Conservation (phyloP, 495 filamentous ascomycete species). For the Darksidea phi region DNA sequence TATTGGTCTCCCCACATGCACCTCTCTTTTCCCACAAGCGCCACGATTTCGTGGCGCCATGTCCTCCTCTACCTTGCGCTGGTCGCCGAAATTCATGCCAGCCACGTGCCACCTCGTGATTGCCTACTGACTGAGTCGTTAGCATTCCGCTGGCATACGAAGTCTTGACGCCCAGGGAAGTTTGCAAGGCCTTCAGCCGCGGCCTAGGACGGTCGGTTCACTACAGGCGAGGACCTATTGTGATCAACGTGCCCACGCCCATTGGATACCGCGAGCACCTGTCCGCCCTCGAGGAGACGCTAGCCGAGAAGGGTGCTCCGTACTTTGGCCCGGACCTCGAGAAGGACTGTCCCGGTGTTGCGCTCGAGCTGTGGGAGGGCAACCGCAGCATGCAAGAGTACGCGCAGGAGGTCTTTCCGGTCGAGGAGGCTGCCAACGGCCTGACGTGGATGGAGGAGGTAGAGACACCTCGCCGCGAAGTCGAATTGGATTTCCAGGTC, state of each 20-base stretch:
- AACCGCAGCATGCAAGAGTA: constrained; percentile 92
- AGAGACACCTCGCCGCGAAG: constrained; percentile 37
- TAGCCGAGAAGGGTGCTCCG: constrained; percentile 60
- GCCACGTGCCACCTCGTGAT: neutral
- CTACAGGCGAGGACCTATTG: constrained; percentile 75
- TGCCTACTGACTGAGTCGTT: constrained; percentile 7
- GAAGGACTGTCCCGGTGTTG: constrained; percentile 64
- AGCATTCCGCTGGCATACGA: constrained; percentile 93
- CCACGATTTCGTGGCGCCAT: neutral
- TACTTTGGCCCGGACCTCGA: constrained; percentile 68
- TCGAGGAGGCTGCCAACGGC: constrained; percentile 92
- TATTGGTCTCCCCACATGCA: constrained; percentile 19
- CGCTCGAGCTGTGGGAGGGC: constrained; percentile 83
- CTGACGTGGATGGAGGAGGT: constrained; percentile 80
- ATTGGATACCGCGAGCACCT: constrained; percentile 88
- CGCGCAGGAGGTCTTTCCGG: constrained; percentile 87
- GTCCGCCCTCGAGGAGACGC: constrained; percentile 62
- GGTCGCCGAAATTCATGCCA: neutral
- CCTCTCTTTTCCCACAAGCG: neutral
- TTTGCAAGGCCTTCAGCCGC: constrained; percentile 72
- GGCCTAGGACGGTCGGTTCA: constrained; percentile 74
- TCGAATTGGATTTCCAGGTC: constrained; percentile 31
- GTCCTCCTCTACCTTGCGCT: neutral
- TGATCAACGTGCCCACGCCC: constrained; percentile 82
- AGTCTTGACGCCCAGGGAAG: constrained; percentile 77